Evolutionary conservation across 192 early-diverging fungal species (phyloP).

Genomic region (Phycomyces nitens): DNA sequence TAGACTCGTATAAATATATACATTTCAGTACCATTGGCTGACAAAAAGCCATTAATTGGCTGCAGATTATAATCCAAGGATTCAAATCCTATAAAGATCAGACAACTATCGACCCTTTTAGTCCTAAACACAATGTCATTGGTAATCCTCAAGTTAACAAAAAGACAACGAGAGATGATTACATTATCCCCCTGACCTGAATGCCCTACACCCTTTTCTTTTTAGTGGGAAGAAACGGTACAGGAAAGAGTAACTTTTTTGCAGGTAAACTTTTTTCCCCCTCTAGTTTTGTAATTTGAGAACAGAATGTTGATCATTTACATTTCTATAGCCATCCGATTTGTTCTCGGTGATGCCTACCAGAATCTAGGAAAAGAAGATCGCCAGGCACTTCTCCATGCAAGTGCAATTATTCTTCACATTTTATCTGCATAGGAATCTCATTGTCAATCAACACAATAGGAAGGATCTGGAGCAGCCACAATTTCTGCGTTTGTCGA

Average conservation of each 20-base stretch:
- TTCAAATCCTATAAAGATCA: constrained; percentile 99
- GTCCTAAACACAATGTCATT: constrained; percentile 91
- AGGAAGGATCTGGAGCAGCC: constrained; percentile 88
- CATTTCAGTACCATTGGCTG: not conserved
- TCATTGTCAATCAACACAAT: not conserved
- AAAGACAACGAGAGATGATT: not conserved
- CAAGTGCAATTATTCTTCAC: constrained; percentile 32
- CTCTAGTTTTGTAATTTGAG: not conserved
- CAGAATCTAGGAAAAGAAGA: constrained; percentile 89
- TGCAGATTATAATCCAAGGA: constrained; percentile 92
- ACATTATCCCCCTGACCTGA: not conserved
- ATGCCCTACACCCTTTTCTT: not conserved
- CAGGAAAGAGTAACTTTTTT: constrained; percentile 98
- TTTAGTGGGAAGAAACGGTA: constrained; percentile 91
- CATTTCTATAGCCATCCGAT: constrained; percentile 75
- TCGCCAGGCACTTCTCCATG: constrained; percentile 89
- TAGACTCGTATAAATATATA: not conserved
- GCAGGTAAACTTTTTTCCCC: constrained; percentile 53
- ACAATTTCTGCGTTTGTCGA: constrained; percentile 97
- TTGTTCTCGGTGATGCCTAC: constrained; percentile 95
- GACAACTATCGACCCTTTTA: constrained; percentile 89
- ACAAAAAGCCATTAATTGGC: not conserved
- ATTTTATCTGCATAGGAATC: not conserved
- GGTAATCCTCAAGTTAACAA: constrained; percentile 47
- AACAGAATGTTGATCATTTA: constrained; percentile 9